Conservation (phyloP, 148 eudicot genomes). For the Vaccinium myrtillus region DNA sequence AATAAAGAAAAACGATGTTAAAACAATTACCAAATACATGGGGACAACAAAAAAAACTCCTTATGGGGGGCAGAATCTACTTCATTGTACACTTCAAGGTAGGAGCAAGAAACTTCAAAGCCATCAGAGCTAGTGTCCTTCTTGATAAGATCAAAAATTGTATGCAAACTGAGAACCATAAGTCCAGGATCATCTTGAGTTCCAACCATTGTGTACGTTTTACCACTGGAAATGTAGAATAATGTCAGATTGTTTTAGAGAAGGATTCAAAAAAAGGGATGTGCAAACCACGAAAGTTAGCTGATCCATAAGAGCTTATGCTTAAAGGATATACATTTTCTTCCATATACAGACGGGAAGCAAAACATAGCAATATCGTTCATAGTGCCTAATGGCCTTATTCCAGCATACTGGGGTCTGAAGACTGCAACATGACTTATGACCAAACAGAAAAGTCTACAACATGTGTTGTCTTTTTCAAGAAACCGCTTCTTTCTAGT, state of each 20-base stretch:
- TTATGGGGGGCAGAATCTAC: slow-evolving; percentile 31
- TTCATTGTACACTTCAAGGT: slow-evolving; percentile 92
- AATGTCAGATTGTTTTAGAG: slow-evolving; percentile 13
- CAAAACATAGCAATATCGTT: not conserved
- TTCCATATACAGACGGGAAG: not conserved
- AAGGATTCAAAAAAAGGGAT: slow-evolving; percentile 4
- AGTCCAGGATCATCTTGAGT: slow-evolving; percentile 76
- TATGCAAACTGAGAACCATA: slow-evolving; percentile 83
- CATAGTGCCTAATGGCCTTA: not conserved
- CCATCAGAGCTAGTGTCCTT: slow-evolving; percentile 49
- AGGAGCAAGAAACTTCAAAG: slow-evolving; percentile 78
- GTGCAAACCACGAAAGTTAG: not conserved
- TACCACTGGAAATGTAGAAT: slow-evolving; percentile 57
- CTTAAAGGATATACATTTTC: not conserved
- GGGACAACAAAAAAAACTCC: slow-evolving; percentile 9
- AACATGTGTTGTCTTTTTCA: not conserved
- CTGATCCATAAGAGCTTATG: not conserved
- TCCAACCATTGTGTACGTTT: slow-evolving; percentile 86
- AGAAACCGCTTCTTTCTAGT: not conserved
- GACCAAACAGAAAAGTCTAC: not conserved
- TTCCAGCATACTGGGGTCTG: not conserved
- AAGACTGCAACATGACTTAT: not conserved
- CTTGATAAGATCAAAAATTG: slow-evolving; percentile 63
- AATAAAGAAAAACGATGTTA: slow-evolving; percentile 19
- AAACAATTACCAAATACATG: not conserved